Evolutionary conservation across 78 protist genomes (phyloP), one percentile per base, ranked within the genome.

Genomic region (Dictyostelium firmibasis): DNA sequence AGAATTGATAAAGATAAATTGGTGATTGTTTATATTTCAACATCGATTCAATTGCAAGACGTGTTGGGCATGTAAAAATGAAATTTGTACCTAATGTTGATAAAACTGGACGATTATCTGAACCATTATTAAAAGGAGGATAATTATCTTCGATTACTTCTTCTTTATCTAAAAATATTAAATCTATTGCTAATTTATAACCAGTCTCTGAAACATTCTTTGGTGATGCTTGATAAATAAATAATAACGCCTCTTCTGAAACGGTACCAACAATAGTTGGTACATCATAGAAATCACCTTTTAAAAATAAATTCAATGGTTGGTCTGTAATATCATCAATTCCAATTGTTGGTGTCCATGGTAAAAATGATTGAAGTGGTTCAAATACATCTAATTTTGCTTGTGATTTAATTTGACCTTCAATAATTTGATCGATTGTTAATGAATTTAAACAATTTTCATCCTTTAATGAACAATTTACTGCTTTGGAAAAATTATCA

Each of bases 221-320:
- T 44, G 70, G 43, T 0, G 84, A 33, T 29, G 91, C 94, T 72
- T 83, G 94, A 23, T 91, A 83, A 36, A 91, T 91, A 25, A 83
- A 91, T 27, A 91, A 36, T 10, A 91, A 33, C 33, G 94, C 87
- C 25, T 91, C 94, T 13, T 91, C 86, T 4, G 50, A 33, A 10
- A 79, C 85, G 8, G 86, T 91, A 33, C 94, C 94, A 43, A 91
- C 67, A 18, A 91, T 91, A 60, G 81, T 81, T 82, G 94, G 94
- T 10, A 91, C 53, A 31, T 82, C 84, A 31, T 70, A 70, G 27
- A 91, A 91, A 23, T 91, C 69, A 41, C 86, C 86, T 23, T 69
- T 67, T 20, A 72, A n/a, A 50, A 91, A 18, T 16, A 91, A 31
- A 3, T 14, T 91, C 23, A 81, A 44, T 18, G 94, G 94, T 53